A percentile compares a stretch with the other conserved stretches of the same genome.
Evolutionary conservation across 2,329 filamentous ascomycete species (phyloP).

Genomic region (Pseudogymnoascus sp.): DNA sequence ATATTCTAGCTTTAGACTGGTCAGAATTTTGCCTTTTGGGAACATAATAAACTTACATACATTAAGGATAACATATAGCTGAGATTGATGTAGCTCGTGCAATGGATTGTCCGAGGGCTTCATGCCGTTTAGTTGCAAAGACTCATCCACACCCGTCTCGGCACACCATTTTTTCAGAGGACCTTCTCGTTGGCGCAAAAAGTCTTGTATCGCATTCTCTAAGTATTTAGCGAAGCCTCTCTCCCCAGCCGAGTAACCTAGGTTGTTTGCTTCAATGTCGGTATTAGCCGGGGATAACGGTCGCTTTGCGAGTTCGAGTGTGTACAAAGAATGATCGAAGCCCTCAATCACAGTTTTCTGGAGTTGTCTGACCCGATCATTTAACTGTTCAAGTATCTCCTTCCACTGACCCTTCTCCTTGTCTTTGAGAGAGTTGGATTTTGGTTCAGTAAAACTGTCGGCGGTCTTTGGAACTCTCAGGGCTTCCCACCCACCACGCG

Average conservation of each 20-base stretch:
- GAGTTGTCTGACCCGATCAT: neutral
- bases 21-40: too few species aligned
- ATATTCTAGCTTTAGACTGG: too few species aligned
- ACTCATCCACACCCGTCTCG: constrained; percentile 10
- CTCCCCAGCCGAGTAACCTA: neutral
- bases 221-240: neutral
- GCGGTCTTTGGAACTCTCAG: too few species aligned
- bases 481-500: too few species aligned
- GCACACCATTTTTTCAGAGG: constrained; percentile 12
- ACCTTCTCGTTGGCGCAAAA: constrained; percentile 9
- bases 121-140: neutral
- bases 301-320: constrained; percentile 9
- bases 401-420: constrained; percentile 13
- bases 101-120: too few species aligned
- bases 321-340: constrained; percentile 11
- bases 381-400: constrained; percentile 11
- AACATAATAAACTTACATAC: too few species aligned
- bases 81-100: too few species aligned
- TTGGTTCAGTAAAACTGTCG: too few species aligned
- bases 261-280: constrained; percentile 10
- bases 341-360: constrained; percentile 11
- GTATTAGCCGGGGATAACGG: neutral
- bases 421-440: constrained; percentile 3
- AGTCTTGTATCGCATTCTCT: constrained; percentile 10
- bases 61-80: too few species aligned